Evolutionary conservation across 768 basidiomycete genomes (phyloP).

Genomic region (Collybiopsis luxurians): DNA sequence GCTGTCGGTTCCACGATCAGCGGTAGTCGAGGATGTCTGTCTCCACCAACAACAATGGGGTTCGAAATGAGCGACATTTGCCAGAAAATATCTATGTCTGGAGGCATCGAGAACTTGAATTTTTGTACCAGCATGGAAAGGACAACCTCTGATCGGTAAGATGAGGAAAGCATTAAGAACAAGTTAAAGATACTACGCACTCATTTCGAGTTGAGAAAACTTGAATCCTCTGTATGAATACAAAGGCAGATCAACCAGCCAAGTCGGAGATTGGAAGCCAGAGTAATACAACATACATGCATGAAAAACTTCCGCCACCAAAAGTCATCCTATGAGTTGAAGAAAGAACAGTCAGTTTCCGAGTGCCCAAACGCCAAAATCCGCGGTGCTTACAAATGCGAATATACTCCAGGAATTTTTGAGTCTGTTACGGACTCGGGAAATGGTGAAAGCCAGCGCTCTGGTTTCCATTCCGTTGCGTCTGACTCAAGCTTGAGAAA

Average conservation of each 20-base stretch:
- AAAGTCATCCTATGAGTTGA: slow-evolving; percentile 36
- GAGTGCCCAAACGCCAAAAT: not conserved
- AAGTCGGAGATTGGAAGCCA: no score
- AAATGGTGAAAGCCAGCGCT: slow-evolving; percentile 39
- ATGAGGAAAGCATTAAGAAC: not conserved
- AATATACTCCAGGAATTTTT: slow-evolving; percentile 32
- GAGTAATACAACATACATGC: not conserved
- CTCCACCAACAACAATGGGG: not conserved
- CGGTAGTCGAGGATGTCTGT: not conserved
- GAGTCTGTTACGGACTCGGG: slow-evolving; percentile 31
- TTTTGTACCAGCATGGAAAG: slow-evolving; percentile 1
- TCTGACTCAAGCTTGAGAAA: slow-evolving; percentile 17
- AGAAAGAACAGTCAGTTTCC: not conserved
- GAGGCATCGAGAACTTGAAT: slow-evolving; percentile 4
- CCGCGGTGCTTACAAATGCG: slow-evolving; percentile 26
- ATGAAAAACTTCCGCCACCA: slow-evolving; percentile 28
- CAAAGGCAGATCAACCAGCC: not conserved
- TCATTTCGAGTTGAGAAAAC: slow-evolving; percentile 10
- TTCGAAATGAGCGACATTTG: slow-evolving; percentile 2
- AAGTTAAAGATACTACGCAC: not conserved
- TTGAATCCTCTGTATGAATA: slow-evolving; percentile 5
- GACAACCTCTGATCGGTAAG: not conserved
- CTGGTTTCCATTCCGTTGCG: slow-evolving; percentile 43
- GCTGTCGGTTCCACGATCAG: not conserved
- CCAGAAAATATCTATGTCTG: slow-evolving; percentile 5